A percentile compares a stretch with the other conserved stretches of the same genome.
Evolutionary conservation across 2,329 filamentous ascomycete genomes (phyloP).

Genomic region (Aspergillus sp.): DNA sequence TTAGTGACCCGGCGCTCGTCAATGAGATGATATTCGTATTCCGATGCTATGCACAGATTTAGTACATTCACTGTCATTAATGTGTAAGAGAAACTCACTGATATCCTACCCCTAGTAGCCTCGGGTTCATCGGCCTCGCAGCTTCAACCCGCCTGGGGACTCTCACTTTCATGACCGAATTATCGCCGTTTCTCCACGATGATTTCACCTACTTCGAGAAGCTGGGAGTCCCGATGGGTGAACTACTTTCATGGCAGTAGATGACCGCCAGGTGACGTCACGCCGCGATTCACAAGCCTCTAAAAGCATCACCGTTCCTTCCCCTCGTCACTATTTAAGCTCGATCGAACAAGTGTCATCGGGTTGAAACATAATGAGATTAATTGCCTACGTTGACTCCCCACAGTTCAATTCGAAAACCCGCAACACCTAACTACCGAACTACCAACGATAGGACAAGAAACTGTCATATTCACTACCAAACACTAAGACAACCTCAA

Average conservation of each 20-base stretch:
- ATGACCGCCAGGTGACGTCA: constrained; percentile 21
- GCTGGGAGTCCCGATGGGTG: background rate
- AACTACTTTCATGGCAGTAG: background rate
- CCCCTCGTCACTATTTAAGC: constrained; percentile 3
- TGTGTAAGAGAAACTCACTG: background rate
- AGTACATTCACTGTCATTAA: no score
- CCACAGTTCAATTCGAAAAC: background rate
- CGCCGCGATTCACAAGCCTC: background rate
- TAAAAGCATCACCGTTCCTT: background rate
- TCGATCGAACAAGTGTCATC: background rate
- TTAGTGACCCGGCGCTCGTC: no score
- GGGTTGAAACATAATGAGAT: background rate
- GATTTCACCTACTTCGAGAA: background rate
- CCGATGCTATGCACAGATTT: no score
- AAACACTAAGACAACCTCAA: background rate
- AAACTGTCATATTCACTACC: background rate
- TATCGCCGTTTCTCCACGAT: background rate
- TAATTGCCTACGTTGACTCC: background rate
- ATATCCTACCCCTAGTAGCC: background rate
- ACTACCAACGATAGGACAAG: background rate
- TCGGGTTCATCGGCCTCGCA: background rate
- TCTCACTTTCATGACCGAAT: background rate
- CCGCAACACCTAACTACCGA: background rate
- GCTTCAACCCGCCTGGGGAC: background rate
- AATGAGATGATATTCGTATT: no score